These are phyloP conservation scores for Porcisia deanei DNA, from an alignment of 208 protist genomes.

Conservation along the genomic window DNA sequence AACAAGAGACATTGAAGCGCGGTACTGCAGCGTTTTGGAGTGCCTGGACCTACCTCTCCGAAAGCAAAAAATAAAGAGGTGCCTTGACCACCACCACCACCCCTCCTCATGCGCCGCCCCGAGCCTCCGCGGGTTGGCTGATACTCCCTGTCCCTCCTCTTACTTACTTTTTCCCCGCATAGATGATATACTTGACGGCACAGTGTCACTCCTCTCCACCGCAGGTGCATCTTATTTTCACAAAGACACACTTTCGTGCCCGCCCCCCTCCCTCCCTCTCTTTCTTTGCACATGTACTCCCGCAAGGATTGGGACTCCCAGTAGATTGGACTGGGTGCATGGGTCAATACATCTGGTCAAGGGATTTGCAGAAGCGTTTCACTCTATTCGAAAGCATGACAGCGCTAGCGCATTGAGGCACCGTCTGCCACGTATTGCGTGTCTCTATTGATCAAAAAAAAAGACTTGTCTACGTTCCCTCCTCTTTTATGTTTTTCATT, in stretches of 20 bases:
- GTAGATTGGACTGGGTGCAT: no score
- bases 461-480: no score
- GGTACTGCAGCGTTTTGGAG: slow-evolving; percentile 47
- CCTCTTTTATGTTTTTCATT: no score
- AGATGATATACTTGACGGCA: neutral
- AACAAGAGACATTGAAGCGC: slow-evolving; percentile 44
- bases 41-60: slow-evolving; percentile 18
- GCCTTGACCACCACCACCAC: neutral
- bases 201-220: neutral
- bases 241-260: neutral
- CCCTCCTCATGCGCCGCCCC: neutral
- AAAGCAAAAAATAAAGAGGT: neutral
- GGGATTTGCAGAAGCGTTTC: no score
- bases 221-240: neutral
- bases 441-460: no score
- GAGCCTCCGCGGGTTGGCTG: neutral
- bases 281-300: neutral
- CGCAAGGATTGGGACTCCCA: no score
- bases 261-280: neutral
- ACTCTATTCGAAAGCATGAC: no score
- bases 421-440: no score
- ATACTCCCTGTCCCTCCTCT: no score
- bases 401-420: no score
- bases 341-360: no score
- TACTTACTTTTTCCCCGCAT: no score